phyloP scores from a whole-genome alignment of 768 basidiomycete species.

The Mycena maculata region DNA sequence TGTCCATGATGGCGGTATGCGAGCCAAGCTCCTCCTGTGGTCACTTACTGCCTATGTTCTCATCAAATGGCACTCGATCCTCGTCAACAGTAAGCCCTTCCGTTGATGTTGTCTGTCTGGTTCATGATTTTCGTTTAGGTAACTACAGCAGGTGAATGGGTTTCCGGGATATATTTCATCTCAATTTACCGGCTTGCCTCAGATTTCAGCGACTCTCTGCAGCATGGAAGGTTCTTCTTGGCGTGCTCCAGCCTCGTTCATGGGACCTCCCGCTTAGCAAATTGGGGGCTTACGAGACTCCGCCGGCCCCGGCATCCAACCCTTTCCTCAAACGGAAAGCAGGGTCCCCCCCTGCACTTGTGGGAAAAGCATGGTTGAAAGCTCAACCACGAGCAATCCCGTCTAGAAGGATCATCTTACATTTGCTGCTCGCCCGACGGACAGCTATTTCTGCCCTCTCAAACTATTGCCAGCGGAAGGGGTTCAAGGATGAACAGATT shows the following conservation, averaged over 20 bases:
- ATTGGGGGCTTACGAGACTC: conserved; percentile 50
- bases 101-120: background rate
- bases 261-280: conserved; percentile 34
- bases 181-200: background rate
- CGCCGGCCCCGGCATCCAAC: conserved; percentile 56
- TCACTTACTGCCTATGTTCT: conserved; percentile 47
- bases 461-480: background rate
- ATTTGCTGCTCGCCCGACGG: conserved; percentile 47
- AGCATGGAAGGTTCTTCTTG: conserved; percentile 51
- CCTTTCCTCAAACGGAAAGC: conserved; percentile 51
- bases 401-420: conserved; percentile 42
- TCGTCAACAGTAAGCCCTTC: conserved; percentile 49
- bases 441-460: conserved; percentile 25
- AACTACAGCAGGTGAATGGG: conserved; percentile 49
- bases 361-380: conserved; percentile 25
- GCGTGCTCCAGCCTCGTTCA: conserved; percentile 45
- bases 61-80: conserved; percentile 58
- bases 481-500: background rate
- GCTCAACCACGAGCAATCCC: conserved; percentile 37
- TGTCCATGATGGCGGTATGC: conserved; percentile 11
- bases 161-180: background rate
- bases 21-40: conserved; percentile 26
- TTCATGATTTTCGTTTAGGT: conserved; percentile 33
- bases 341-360: conserved; percentile 26
- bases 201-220: conserved; percentile 51